phyloP scores from a whole-genome alignment of 2,329 filamentous ascomycete genomes.

The Myriosclerotinia duriaeana region DNA sequence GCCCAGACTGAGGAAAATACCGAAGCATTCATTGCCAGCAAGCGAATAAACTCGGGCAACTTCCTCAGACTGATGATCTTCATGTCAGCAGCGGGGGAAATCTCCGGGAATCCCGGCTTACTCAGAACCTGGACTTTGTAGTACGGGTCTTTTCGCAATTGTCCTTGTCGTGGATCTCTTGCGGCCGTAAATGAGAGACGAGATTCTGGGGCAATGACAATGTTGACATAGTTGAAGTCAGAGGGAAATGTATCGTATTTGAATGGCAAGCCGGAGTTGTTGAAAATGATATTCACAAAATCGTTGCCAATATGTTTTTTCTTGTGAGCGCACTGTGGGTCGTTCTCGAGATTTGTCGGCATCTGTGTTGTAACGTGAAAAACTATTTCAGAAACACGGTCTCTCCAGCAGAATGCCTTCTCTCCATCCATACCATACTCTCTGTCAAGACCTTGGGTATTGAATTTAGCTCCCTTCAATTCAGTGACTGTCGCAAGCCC shows the following conservation, averaged over 20 bases:
- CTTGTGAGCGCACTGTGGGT: conserved; percentile 76
- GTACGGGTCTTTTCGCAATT: conserved; percentile 52
- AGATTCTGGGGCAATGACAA: conserved; percentile 88
- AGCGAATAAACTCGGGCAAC: conserved; percentile 80
- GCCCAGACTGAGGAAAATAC: conserved; percentile 93
- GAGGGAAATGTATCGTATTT: conserved; percentile 89
- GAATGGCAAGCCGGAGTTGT: conserved; percentile 89
- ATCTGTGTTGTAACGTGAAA: conserved; percentile 98
- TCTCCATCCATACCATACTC: conserved; percentile 77
- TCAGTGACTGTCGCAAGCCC: conserved; percentile 78
- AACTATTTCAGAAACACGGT: conserved; percentile 90
- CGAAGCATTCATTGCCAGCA: conserved; percentile 87
- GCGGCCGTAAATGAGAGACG: conserved; percentile 72
- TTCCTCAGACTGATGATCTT: conserved; percentile 86
- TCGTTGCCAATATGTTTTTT: conserved; percentile 97
- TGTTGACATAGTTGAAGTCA: conserved; percentile 95
- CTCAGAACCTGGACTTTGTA: conserved; percentile 90
- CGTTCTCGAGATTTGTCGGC: conserved; percentile 79
- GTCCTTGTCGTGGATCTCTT: conserved; percentile 46
- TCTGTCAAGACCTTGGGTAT: conserved; percentile 86
- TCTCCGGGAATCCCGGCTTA: conserved; percentile 83
- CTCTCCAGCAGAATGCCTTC: conserved; percentile 90
- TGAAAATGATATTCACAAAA: conserved; percentile 97
- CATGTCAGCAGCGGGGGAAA: conserved; percentile 83
- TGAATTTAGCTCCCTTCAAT: conserved; percentile 81